Evolutionary conservation across 306 rosid genomes (phyloP).

Genomic region (Trifolium dubium): DNA sequence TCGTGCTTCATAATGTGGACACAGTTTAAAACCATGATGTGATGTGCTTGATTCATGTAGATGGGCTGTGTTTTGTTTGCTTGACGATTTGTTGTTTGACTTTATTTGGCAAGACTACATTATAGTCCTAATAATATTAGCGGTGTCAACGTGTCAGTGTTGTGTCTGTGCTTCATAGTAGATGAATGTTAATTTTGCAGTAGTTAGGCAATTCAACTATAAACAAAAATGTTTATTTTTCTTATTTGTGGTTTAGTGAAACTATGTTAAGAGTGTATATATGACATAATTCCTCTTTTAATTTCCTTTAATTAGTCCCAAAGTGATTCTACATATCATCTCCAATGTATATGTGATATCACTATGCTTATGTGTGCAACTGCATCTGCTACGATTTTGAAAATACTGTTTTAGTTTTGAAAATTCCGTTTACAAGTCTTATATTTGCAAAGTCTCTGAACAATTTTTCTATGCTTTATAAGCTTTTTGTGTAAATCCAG

Average conservation of each 20-base stretch:
- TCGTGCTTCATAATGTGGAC: no score
- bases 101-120: not conserved
- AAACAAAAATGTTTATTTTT: not conserved
- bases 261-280: conserved; percentile 18
- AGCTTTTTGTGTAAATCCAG: conserved; percentile 19
- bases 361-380: conserved; percentile 8
- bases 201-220: conserved; percentile 5
- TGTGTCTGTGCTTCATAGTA: no score
- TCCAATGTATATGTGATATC: not conserved
- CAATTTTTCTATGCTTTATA: conserved; percentile 1
- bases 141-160: no score
- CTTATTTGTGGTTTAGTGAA: not conserved
- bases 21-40: not conserved
- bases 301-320: not conserved
- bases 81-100: conserved; percentile 30
- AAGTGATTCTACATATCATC: not conserved
- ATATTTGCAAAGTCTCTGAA: conserved; percentile 5
- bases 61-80: conserved; percentile 7
- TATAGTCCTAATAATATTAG: no score
- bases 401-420: conserved; percentile 2
- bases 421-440: conserved; percentile 7
- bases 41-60: conserved; percentile 24
- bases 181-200: not conserved
- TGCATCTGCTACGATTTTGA: conserved; percentile 16
- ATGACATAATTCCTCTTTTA: not conserved